These are phyloP conservation scores for Globisporangium ultimum DNA, from an alignment of 352 stramenopile genomes.

Conservation along the genomic window DNA sequence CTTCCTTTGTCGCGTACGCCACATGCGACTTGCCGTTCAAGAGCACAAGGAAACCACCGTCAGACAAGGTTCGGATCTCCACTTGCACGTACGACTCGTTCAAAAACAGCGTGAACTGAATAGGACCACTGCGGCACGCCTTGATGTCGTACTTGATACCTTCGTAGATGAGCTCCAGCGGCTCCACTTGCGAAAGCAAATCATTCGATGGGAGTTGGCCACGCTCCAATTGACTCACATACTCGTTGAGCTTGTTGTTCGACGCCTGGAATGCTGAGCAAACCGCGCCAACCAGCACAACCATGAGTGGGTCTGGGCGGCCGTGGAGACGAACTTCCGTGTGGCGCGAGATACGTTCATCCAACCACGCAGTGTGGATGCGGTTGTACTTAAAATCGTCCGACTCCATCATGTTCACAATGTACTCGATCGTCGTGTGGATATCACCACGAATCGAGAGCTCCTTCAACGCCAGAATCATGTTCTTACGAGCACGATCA, in stretches of 20 bases:
- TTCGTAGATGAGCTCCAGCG: slow-evolving; percentile 98
- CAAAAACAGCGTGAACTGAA: slow-evolving; percentile 91
- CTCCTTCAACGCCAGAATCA: slow-evolving; percentile 98
- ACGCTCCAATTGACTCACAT: slow-evolving; percentile 80
- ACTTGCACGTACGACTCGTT: slow-evolving; percentile 89
- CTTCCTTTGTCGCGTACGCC: slow-evolving; percentile 93
- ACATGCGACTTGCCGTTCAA: slow-evolving; percentile 97
- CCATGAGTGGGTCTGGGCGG: slow-evolving; percentile 78
- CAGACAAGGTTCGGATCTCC: slow-evolving; percentile 95
- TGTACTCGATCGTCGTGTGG: slow-evolving; percentile 99
- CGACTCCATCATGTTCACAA: slow-evolving; percentile 98
- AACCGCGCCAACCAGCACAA: slow-evolving; percentile 87
- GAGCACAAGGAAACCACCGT: slow-evolving; percentile 98
- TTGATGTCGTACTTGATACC: slow-evolving; percentile 97
- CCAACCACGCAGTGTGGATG: slow-evolving; percentile 99
- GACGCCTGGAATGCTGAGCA: slow-evolving; percentile 83
- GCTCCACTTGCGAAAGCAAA: slow-evolving; percentile 79
- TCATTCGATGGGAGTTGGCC: slow-evolving; percentile 91
- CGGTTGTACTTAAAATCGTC: slow-evolving; percentile 98
- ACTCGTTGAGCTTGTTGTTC: slow-evolving; percentile 67
- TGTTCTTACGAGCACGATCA: slow-evolving; percentile 97
- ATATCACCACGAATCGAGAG: slow-evolving; percentile 99
- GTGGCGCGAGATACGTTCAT: slow-evolving; percentile 95
- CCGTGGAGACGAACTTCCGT: slow-evolving; percentile 86
- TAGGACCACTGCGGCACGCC: slow-evolving; percentile 87